Conservation (phyloP, 768 basidiomycete species). For the Leucocoprinus leucothites region DNA sequence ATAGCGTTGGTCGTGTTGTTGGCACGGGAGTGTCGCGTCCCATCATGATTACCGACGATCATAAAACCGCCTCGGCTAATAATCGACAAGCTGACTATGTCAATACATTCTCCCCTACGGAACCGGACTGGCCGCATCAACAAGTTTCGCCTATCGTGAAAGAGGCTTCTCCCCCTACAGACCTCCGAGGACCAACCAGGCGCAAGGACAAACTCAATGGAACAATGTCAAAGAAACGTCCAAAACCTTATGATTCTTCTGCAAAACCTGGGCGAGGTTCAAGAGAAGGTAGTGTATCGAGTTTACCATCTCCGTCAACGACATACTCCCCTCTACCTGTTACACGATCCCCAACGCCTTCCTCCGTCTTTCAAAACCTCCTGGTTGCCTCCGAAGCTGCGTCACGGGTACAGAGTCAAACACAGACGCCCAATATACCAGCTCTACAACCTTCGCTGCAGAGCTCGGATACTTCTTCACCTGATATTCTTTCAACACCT, state of each 20-base stretch:
- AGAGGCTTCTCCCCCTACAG: constrained; percentile 25
- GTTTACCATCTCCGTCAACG: constrained; percentile 44
- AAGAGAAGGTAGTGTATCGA: constrained; percentile 55
- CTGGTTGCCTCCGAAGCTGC: constrained; percentile 24
- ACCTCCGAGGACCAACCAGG: constrained; percentile 42
- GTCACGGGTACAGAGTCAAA: constrained; percentile 17
- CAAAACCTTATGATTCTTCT: constrained; percentile 66
- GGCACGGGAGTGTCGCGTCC: constrained; percentile 82
- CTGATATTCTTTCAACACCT: constrained; percentile 43
- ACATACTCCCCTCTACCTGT: constrained; percentile 40
- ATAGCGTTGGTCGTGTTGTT: constrained; percentile 74
- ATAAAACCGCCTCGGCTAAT: constrained; percentile 68
- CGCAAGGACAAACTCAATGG: constrained; percentile 38
- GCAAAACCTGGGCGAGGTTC: constrained; percentile 42
- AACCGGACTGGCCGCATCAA: constrained; percentile 44
- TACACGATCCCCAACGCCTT: constrained; percentile 46
- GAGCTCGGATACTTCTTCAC: constrained; percentile 45
- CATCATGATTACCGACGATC: constrained; percentile 99
- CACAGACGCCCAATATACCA: constrained; percentile 18
- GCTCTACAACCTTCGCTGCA: constrained; percentile 35
- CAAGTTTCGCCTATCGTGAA: constrained; percentile 24
- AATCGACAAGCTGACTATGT: constrained; percentile 29
- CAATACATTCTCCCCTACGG: constrained; percentile 32
- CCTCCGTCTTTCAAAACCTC: constrained; percentile 29
- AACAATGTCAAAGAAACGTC: constrained; percentile 48